Evolutionary conservation across 164 flowering plant species (phyloP).

Genomic region (Magnolia changhungtana): DNA sequence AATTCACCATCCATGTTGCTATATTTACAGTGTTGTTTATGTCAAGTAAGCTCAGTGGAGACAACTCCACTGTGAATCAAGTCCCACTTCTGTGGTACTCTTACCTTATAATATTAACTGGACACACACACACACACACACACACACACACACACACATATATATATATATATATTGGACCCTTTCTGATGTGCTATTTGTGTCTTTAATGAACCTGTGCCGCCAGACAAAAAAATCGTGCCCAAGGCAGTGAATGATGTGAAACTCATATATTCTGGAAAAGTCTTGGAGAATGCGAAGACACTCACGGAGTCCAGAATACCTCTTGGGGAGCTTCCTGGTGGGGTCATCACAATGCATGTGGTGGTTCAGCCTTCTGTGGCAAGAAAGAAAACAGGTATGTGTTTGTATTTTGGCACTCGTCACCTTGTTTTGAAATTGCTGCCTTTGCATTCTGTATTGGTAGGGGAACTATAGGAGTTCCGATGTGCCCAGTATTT

Average conservation of each 20-base stretch:
- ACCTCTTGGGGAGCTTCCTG: conserved; percentile 42
- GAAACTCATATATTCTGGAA: conserved; percentile 60
- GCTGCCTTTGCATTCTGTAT: neutral
- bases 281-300: conserved; percentile 55
- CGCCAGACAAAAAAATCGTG: conserved; percentile 35
- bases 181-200: neutral
- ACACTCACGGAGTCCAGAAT: conserved; percentile 57
- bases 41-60: too few relatives aligned
- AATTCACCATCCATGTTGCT: too few relatives aligned
- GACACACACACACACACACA: too few relatives aligned
- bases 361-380: conserved; percentile 47
- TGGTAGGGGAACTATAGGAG: neutral
- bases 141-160: too few relatives aligned
- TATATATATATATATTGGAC: neutral
- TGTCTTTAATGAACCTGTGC: neutral
- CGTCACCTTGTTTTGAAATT: too few relatives aligned
- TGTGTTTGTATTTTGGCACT: neutral
- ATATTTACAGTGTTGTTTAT: too few relatives aligned
- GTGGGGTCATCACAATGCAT: conserved; percentile 52
- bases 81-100: too few relatives aligned
- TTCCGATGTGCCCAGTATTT: too few relatives aligned
- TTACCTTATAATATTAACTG: too few relatives aligned
- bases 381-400: conserved; percentile 24
- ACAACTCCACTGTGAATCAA: too few relatives aligned
- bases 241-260: conserved; percentile 51